Evolutionary conservation across 352 stramenopile genomes (phyloP), one percentile per base, ranked within the genome.

Genomic region (Thraustotheca clavata): DNA sequence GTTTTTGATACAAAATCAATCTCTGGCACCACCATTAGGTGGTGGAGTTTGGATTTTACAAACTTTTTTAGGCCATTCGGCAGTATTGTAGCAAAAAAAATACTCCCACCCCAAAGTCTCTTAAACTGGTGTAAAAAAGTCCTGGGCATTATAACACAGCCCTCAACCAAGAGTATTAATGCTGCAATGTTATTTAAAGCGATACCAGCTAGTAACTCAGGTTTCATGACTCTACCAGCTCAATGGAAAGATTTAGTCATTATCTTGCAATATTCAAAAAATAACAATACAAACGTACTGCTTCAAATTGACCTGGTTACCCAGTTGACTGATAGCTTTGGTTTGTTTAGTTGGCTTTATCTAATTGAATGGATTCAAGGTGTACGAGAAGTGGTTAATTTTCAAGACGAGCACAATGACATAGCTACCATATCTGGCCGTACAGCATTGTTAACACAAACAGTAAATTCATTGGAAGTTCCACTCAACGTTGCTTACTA

Each of bases 401-500:
- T 65, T 54, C 18, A 55, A 7, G 57, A 46, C 12, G 38, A 33
- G 2, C 9, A 54, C 33, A 34, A 46, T 1, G 12, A 2, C 12
- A 16, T 65, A 14, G 46, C 40, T 3, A 22, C 57, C 11, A 27
- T 65, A 11, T 65, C 57, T 9, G 43, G n/a, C 11, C 43, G 43
- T 11, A 52, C 31, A 24, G 11, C 43, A 8, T 9, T 52, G 43
- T 11, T 14, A 9, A 24, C 12, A 26, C 20, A 26, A 16, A 5
- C 57, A 27, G 26, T 38, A 16, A 65, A 65, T 27, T 46, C 57
- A 11, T 36, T 65, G 27, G 57, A 65, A 54, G 24, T 65, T n/a
- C 57, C 57, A 7, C 20, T 49, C 4, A 65, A 65, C 16, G 41
- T 54, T 2, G 38, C 57, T 20, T 65, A 65, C 38, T 65, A 65